Base-by-base conservation (phyloP, 768 basidiomycete genomes). In the Psilocybe cubensis region DNA sequence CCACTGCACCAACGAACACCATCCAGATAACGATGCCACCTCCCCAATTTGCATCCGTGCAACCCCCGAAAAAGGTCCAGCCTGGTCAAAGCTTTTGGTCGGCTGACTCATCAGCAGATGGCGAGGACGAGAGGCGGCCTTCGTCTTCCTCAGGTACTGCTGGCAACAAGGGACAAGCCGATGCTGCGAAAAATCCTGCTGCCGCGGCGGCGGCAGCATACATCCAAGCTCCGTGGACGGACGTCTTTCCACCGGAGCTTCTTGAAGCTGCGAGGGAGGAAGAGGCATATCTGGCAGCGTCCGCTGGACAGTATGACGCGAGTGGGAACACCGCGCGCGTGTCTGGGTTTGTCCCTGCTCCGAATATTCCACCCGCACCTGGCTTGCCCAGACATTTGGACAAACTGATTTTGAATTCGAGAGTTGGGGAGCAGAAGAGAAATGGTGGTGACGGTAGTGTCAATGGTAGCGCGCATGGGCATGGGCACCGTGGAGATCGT, bases 321-420 rank as follows among this genome's bases (percentile, higher is more conserved):
- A 48, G 58, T 25, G 55, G 63, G 44, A 58, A 54, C 6, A 56
- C 45, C 51, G 64, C 62, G 52, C 44, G 68, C 11, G 72, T 76
- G 11, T 66, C 63, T 31, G 77, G 77, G 2, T 77, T 82, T 64
- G 72, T 78, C 28, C 85, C 88, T 10, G 83, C 87, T 1, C 91
- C 94, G 17, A 85, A 86, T 62, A 89, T 96, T 58, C 95, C 95
- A 1, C 87, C 89, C 20, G 95, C 97, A 2, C 95, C 97, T 1
- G 77, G 82, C 1, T 80, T 98, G 42, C 97, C 97, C 0, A 77
- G 95, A 1, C 94, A 98, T 66, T 77, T 99, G 40, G 96, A 98
- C 67, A 95, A 94, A 66, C 87, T 97, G 47, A 97, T 98, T 56
- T 74, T 99, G 59, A 98, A 98, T 66, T 66, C 79, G 63, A 62